These are phyloP conservation scores for Hortaea sp. DNA, from an alignment of 2,329 filamentous ascomycete species.

Conservation along the genomic window DNA sequence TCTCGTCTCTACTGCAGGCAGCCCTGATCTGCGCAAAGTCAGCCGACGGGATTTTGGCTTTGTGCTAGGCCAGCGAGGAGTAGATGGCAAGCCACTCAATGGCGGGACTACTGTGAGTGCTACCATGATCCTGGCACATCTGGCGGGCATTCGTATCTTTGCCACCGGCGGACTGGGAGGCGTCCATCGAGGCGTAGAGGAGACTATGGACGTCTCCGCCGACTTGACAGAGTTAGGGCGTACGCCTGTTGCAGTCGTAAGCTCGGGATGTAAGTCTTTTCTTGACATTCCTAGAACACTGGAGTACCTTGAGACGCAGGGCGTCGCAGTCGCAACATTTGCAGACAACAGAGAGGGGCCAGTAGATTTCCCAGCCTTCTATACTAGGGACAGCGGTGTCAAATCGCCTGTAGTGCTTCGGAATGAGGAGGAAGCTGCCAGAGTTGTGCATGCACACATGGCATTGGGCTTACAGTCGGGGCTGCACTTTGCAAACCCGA, in stretches of 20 bases:
- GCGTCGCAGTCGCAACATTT: conserved; percentile 80
- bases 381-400: conserved; percentile 74
- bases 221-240: conserved; percentile 89
- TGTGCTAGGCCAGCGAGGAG: conserved; percentile 61
- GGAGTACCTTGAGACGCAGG: conserved; percentile 65
- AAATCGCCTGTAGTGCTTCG: conserved; percentile 67
- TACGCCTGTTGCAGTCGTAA: conserved; percentile 78
- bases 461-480: conserved; percentile 64
- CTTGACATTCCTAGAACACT: conserved; percentile 83
- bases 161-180: conserved; percentile 91
- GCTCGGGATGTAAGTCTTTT: conserved; percentile 91
- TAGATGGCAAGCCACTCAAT: conserved; percentile 59
- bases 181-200: conserved; percentile 80
- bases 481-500: conserved; percentile 79
- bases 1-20: conserved; percentile 51
- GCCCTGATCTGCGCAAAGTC: conserved; percentile 60
- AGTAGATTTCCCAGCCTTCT: conserved; percentile 88
- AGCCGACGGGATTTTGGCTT: conserved; percentile 81
- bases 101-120: conserved; percentile 90
- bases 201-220: conserved; percentile 85
- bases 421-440: conserved; percentile 72
- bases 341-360: conserved; percentile 56
- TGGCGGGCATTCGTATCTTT: conserved; percentile 85
- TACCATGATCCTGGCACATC: conserved; percentile 79
- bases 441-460: conserved; percentile 75